Evolutionary conservation across 2,329 filamentous ascomycete genomes (phyloP), one percentile per base, ranked within the genome.

Genomic region (Sporothrix pseudoabietina): DNA sequence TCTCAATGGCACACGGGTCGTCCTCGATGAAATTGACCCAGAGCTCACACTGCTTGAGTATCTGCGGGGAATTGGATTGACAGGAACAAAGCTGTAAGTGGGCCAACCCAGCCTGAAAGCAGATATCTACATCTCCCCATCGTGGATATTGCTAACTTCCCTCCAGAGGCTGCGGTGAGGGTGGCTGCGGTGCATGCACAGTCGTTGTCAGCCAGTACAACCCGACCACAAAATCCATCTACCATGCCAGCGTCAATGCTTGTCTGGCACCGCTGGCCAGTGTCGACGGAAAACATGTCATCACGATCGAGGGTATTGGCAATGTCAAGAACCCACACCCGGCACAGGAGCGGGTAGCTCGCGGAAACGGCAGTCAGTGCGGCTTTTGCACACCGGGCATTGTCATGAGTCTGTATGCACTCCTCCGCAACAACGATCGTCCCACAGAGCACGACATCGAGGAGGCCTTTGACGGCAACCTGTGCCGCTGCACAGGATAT

Each of bases 321-420:
- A 93, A 92, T 80, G 90, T 93, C 39, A 91, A 96, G 81, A 89
- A 87, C 57, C 96, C 96, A 5, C 96, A 99, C 83, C 93, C 95
- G 1, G 86, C 91, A 3, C 96, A 98, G 80, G 94, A 98, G 83
- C 88, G 96, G 66, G 92, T 99, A 78, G 95, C 96, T 22, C 92
- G 92, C 82, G 89, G 92, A 44, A 96, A 97, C 83, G 96, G 96
- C 68, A 97, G 93, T 77, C 77, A 99, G 81, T 99, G 88, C 74
- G 88, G 94, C 0, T 99, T 99, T 83, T 99, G 96, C 79, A 98
- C 96, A 0, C 96, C 96, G 4, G 96, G 96, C 1, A 98, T 99
- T 78, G 94, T 98, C 75, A 98, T 98, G 93, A 98, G 94, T 80
- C 82, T 98, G 72, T 99, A 99, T 81, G 96, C 96, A 6, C 86